Evolutionary conservation across 2,329 filamentous ascomycete genomes (phyloP).

Genomic region (Aurifilum marmelostoma): DNA sequence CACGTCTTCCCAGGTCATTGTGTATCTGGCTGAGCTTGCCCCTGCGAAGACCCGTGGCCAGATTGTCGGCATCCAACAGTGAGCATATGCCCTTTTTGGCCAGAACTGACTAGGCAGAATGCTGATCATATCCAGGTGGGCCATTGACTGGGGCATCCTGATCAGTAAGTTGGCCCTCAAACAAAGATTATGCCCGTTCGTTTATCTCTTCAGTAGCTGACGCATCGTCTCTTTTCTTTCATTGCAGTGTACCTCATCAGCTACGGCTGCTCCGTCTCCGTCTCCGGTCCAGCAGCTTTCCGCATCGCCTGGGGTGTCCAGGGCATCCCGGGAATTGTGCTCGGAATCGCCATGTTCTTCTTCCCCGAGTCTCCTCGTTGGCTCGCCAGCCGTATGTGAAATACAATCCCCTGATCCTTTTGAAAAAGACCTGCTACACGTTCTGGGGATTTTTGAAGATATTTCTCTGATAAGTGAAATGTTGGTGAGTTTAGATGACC

Average conservation of each 20-base stretch:
- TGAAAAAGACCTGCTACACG: too few relatives aligned
- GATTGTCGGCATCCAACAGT: conserved; percentile 68
- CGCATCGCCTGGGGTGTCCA: conserved; percentile 66
- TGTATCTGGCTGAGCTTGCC: conserved; percentile 71
- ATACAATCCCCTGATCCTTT: too few relatives aligned
- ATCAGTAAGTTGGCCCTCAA: conserved; percentile 52
- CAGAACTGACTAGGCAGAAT: too few relatives aligned
- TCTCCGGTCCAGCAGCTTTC: conserved; percentile 58
- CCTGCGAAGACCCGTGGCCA: conserved; percentile 61
- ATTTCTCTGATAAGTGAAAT: not conserved
- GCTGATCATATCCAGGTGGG: conserved; percentile 36
- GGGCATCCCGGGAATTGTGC: conserved; percentile 56
- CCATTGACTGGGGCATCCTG: conserved; percentile 69
- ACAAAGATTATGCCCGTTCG: too few relatives aligned
- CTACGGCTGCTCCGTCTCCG: conserved; percentile 39
- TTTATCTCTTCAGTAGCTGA: conserved; percentile 73
- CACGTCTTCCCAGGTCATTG: conserved; percentile 70
- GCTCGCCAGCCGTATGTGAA: conserved; percentile 55
- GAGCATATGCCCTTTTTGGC: too few relatives aligned
- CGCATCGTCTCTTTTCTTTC: conserved; percentile 51
- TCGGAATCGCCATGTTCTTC: conserved; percentile 61
- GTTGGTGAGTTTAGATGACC: conserved; percentile 61
- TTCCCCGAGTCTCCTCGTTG: conserved; percentile 70
- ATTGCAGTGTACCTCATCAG: conserved; percentile 37
- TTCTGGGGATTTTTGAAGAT: not conserved